Conservation (phyloP, 2,329 filamentous ascomycete species). For the Colletotrichum navitas region DNA sequence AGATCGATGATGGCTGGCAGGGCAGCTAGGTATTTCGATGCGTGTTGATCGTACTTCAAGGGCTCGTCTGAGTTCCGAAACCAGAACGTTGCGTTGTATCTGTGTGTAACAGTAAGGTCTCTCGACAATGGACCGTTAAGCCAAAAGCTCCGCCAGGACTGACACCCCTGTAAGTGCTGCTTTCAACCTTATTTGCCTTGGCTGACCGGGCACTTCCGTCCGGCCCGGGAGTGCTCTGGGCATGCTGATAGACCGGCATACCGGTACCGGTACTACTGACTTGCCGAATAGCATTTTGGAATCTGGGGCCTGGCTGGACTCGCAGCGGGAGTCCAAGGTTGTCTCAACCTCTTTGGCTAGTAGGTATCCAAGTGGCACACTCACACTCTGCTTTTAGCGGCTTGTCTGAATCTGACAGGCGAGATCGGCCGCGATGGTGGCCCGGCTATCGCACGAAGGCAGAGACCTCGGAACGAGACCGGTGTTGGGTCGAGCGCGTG, state of each 20-base stretch:
- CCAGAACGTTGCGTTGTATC: background rate
- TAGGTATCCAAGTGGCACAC: background rate
- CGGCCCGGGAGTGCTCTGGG: background rate
- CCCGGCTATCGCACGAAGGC: too few species aligned
- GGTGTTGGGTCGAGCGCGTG: too few species aligned
- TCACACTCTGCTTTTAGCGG: too few species aligned
- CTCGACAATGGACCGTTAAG: background rate
- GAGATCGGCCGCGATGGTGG: too few species aligned
- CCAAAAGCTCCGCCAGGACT: background rate
- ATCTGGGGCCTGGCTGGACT: background rate
- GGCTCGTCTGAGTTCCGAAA: background rate
- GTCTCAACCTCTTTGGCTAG: background rate
- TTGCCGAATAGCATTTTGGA: background rate
- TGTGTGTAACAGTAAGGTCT: background rate
- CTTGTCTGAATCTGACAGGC: too few species aligned
- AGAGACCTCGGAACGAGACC: too few species aligned
- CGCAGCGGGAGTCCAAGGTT: too few species aligned
- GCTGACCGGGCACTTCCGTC: background rate
- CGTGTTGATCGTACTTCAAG: background rate
- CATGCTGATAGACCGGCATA: too few species aligned
- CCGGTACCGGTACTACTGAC: too few species aligned
- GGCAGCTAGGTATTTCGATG: background rate
- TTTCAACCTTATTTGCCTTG: background rate
- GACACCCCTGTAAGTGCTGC: background rate
- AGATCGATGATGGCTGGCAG: background rate